Conservation (phyloP, 2,329 filamentous ascomycete species). For the Sporothrix schenckii region DNA sequence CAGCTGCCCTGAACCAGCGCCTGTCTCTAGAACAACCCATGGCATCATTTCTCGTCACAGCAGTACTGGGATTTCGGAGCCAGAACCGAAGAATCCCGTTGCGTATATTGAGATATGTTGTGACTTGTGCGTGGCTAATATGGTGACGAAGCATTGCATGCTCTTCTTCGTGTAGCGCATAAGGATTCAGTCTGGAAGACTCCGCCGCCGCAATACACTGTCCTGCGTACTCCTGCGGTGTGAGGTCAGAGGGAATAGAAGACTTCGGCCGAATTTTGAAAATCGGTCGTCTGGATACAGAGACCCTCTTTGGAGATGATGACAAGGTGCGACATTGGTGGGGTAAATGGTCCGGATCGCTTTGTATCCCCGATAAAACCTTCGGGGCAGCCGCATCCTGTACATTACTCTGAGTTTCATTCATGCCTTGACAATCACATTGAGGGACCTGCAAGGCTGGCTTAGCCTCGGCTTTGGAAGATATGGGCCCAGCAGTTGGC, state of each 20-base stretch:
- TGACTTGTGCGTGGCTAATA: constrained; percentile 86
- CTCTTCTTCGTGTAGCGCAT: constrained; percentile 81
- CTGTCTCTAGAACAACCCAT: constrained; percentile 85
- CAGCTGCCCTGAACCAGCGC: constrained; percentile 87
- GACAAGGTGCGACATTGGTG: background rate
- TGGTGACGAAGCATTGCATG: constrained; percentile 78
- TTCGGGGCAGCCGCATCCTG: background rate
- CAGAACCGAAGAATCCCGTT: constrained; percentile 92
- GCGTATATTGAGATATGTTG: constrained; percentile 91
- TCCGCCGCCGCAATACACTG: constrained; percentile 91
- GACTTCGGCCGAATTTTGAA: constrained; percentile 71
- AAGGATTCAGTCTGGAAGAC: constrained; percentile 85
- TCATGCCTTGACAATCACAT: background rate
- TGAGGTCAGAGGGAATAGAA: constrained; percentile 77
- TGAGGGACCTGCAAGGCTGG: background rate
- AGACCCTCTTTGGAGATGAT: background rate
- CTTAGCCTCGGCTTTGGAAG: background rate
- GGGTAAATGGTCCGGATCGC: background rate
- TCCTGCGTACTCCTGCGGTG: constrained; percentile 77
- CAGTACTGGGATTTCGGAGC: constrained; percentile 81
- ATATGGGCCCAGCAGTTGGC: no score
- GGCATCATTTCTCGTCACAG: constrained; percentile 81
- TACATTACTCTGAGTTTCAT: background rate
- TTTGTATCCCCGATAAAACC: no score
- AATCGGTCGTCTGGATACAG: background rate